Evolutionary conservation across 306 rosid genomes (phyloP).

Genomic region (Prinsepia uniflora): DNA sequence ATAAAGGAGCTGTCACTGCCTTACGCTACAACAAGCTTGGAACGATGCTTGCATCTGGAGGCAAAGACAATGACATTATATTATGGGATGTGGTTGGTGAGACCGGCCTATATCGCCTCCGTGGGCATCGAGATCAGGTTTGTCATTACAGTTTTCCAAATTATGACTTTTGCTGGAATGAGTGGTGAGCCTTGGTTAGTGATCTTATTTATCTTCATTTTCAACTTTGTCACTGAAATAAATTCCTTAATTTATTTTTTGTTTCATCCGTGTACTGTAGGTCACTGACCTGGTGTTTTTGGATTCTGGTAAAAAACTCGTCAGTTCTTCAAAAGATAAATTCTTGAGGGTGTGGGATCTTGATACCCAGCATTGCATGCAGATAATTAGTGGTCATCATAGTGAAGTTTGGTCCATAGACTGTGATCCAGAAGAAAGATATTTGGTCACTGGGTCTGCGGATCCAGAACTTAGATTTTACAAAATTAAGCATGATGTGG

Average conservation of each 20-base stretch:
- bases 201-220: background rate
- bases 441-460: constrained; percentile 82
- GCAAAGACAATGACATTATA: constrained; percentile 84
- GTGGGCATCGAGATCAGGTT: constrained; percentile 92
- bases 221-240: background rate
- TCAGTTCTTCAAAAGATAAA: constrained; percentile 89
- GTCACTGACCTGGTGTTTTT: constrained; percentile 81
- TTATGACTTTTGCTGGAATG: constrained; percentile 6
- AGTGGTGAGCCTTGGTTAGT: background rate
- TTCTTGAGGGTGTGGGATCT: constrained; percentile 97
- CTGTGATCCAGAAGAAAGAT: constrained; percentile 66
- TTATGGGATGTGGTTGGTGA: constrained; percentile 89
- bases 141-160: background rate
- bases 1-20: constrained; percentile 80
- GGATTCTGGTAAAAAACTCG: constrained; percentile 68
- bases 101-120: constrained; percentile 82
- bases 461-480: constrained; percentile 84
- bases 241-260: background rate
- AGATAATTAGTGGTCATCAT: constrained; percentile 87
- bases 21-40: constrained; percentile 69
- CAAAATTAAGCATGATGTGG: constrained; percentile 46
- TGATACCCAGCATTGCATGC: constrained; percentile 96
- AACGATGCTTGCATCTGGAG: constrained; percentile 83
- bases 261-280: constrained; percentile 41
- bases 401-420: constrained; percentile 95